These are phyloP conservation scores for Nemania bipapillata DNA, from an alignment of 2,329 filamentous ascomycete species.

Conservation along the genomic window DNA sequence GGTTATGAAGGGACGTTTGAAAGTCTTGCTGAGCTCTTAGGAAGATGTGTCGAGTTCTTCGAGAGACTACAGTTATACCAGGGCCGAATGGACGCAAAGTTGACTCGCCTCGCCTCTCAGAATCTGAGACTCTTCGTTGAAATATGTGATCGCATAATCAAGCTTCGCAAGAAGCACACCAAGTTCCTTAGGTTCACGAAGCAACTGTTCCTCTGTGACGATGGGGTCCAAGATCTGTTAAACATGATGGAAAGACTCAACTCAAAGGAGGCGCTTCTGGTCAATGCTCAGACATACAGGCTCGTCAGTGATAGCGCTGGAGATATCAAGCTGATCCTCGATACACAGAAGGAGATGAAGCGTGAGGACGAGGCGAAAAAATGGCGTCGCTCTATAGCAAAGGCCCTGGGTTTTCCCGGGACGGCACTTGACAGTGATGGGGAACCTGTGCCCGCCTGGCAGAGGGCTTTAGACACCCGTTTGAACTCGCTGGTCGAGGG, in stretches of 20 bases:
- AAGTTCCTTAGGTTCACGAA: constrained; percentile 49
- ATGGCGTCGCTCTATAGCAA: constrained; percentile 48
- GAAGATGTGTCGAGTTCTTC: constrained; percentile 52
- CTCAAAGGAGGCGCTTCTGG: constrained; percentile 50
- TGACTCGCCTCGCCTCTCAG: constrained; percentile 51
- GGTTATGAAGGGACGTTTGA: constrained; percentile 53
- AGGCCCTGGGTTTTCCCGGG: constrained; percentile 47
- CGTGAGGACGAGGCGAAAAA: constrained; percentile 50
- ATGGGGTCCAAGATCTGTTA: constrained; percentile 51
- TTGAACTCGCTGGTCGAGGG: constrained; percentile 48
- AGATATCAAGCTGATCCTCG: constrained; percentile 47
- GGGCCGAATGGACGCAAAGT: constrained; percentile 49
- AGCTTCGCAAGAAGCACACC: constrained; percentile 48
- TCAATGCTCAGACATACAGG: constrained; percentile 52
- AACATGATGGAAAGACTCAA: constrained; percentile 51
- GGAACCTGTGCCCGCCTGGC: constrained; percentile 48
- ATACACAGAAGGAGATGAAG: constrained; percentile 48
- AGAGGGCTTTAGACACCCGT: constrained; percentile 48
- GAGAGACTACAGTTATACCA: constrained; percentile 51
- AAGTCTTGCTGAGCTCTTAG: constrained; percentile 49
- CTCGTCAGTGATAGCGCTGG: constrained; percentile 50
- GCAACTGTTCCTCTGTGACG: constrained; percentile 52
- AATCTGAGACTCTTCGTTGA: constrained; percentile 54
- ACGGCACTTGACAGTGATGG: constrained; percentile 48
- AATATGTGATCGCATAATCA: constrained; percentile 51